These are phyloP conservation scores for Xylaria sp. DNA, from an alignment of 2,329 filamentous ascomycete genomes.

Conservation along the genomic window DNA sequence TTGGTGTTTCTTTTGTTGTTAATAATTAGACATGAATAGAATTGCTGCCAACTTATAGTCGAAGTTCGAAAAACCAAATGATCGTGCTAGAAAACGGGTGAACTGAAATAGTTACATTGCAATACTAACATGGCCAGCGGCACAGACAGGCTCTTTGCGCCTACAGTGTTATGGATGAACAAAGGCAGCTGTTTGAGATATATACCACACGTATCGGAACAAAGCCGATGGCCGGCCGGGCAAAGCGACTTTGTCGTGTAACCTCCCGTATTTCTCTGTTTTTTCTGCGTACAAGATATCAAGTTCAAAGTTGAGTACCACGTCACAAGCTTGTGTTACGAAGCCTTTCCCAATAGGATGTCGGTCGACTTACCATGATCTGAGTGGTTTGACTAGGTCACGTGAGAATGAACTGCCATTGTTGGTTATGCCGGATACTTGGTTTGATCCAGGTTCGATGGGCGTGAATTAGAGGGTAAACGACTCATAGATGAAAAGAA, in stretches of 20 bases:
- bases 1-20: background rate
- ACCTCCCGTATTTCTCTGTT: background rate
- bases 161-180: background rate
- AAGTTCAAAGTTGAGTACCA: background rate
- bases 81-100: background rate
- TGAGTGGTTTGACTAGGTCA: background rate
- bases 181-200: background rate
- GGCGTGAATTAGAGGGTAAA: background rate
- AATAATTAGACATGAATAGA: background rate
- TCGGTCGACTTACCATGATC: background rate
- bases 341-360: background rate
- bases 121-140: background rate
- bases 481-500: conserved; percentile 4
- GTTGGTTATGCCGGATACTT: background rate
- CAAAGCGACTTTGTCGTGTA: background rate
- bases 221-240: background rate
- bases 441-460: background rate
- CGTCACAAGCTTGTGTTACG: background rate
- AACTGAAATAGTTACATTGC: background rate
- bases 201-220: background rate
- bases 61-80: background rate
- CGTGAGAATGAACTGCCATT: background rate
- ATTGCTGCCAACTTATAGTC: background rate
- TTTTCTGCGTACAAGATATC: background rate
- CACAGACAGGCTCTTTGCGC: background rate